phyloP scores from a whole-genome alignment of 2,329 filamentous ascomycete genomes.

The Sporothrix pallida region DNA sequence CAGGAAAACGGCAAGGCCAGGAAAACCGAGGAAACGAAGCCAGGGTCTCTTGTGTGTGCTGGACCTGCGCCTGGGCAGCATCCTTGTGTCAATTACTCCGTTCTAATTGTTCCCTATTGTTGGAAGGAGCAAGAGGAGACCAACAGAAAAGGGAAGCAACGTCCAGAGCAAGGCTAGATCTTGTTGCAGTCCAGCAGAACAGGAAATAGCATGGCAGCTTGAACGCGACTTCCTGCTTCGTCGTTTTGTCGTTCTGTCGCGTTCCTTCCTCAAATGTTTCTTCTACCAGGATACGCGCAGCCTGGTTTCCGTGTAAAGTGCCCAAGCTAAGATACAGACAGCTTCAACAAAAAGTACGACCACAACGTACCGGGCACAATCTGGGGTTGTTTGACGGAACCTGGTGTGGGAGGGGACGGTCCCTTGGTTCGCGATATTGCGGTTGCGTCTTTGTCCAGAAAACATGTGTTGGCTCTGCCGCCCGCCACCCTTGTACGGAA shows the following conservation, averaged over 20 bases:
- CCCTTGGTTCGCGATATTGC: slow-evolving; percentile 33
- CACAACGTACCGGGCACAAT: neutral
- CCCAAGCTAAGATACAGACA: too few species aligned
- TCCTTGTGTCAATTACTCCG: neutral
- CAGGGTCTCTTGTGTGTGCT: slow-evolving; percentile 9
- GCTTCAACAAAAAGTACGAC: neutral
- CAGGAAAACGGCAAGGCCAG: slow-evolving; percentile 16
- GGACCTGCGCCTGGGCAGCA: neutral
- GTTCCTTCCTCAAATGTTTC: neutral
- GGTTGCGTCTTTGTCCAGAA: slow-evolving; percentile 27
- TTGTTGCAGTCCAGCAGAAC: slow-evolving; percentile 15
- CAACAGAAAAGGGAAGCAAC: too few species aligned
- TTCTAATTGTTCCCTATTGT: slow-evolving; percentile 2
- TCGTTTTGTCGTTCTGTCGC: neutral
- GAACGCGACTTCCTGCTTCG: neutral
- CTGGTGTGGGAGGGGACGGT: neutral
- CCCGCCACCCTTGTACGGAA: neutral
- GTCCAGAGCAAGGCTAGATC: neutral
- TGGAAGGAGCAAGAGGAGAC: neutral
- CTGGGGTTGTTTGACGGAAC: too few species aligned
- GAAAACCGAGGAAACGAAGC: slow-evolving; percentile 5
- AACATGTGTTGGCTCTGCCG: slow-evolving; percentile 14
- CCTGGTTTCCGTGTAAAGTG: too few species aligned
- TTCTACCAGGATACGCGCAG: too few species aligned
- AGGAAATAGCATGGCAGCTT: slow-evolving; percentile 19